Evolutionary conservation across 306 rosid species (phyloP).

Genomic region (Trichosanthes cucumerina): DNA sequence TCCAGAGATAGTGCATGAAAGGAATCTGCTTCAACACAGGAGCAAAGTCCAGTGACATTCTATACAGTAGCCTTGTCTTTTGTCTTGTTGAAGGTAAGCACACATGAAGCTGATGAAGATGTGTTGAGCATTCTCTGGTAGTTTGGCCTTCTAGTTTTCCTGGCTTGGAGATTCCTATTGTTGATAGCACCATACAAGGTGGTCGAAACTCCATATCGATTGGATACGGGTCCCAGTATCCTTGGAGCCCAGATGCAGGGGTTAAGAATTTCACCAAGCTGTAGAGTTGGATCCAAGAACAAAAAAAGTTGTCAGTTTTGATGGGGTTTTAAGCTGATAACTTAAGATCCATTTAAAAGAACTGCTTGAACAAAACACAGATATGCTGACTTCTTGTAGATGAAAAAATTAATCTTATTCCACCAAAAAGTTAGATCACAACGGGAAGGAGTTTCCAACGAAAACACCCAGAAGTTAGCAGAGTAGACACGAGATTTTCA

Average conservation of each 20-base stretch:
- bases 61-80: slow-evolving; percentile 71
- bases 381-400: background rate
- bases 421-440: background rate
- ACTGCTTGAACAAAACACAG: background rate
- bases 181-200: slow-evolving; percentile 90
- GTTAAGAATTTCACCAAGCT: slow-evolving; percentile 90
- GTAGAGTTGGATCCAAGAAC: slow-evolving; percentile 23
- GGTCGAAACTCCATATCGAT: slow-evolving; percentile 96
- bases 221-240: slow-evolving; percentile 97
- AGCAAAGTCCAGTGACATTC: slow-evolving; percentile 93
- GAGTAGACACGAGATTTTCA: background rate
- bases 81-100: slow-evolving; percentile 77
- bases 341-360: background rate
- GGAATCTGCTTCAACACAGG: slow-evolving; percentile 76
- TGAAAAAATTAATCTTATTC: background rate
- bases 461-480: background rate
- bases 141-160: slow-evolving; percentile 82
- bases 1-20: slow-evolving; percentile 69
- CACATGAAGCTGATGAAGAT: slow-evolving; percentile 89
- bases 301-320: background rate
- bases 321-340: background rate
- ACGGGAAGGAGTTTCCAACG: background rate
- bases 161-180: slow-evolving; percentile 92
- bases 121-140: slow-evolving; percentile 60
- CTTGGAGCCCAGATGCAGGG: slow-evolving; percentile 79